These are phyloP conservation scores for Lantana camara DNA, from an alignment of 257 asterid genomes.

Conservation along the genomic window DNA sequence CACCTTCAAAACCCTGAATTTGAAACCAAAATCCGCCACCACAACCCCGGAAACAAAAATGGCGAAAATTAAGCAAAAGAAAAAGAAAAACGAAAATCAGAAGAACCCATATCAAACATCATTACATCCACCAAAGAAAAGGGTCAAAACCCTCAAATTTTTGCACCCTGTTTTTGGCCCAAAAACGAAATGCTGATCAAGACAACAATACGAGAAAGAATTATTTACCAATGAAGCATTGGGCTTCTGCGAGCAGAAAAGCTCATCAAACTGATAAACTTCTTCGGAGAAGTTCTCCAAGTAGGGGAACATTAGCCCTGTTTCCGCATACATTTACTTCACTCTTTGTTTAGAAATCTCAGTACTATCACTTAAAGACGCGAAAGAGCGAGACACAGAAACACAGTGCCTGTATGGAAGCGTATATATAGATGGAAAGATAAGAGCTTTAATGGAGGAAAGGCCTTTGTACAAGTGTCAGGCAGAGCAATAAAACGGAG, in stretches of 20 bases:
- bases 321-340: constrained; percentile 69
- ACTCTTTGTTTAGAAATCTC: constrained; percentile 5
- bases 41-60: neutral
- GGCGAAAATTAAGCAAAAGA: neutral
- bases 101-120: neutral
- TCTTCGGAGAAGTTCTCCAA: constrained; percentile 57
- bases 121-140: neutral
- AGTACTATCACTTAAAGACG: neutral
- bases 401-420: neutral
- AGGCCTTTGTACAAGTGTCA: constrained; percentile 44
- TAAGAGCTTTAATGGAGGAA: constrained; percentile 30
- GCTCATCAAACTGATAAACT: constrained; percentile 63
- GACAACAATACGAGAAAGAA: neutral
- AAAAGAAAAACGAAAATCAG: neutral
- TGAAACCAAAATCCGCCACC: neutral
- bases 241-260: constrained; percentile 50
- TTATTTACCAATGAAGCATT: constrained; percentile 58
- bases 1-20: neutral
- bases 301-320: constrained; percentile 62
- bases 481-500: constrained; percentile 30
- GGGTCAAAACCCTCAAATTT: constrained; percentile 7
- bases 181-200: neutral
- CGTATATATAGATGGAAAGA: constrained; percentile 20
- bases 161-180: constrained; percentile 10
- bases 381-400: neutral